Conservation (phyloP, 129 eudicot genomes). For the Logfia minima region DNA sequence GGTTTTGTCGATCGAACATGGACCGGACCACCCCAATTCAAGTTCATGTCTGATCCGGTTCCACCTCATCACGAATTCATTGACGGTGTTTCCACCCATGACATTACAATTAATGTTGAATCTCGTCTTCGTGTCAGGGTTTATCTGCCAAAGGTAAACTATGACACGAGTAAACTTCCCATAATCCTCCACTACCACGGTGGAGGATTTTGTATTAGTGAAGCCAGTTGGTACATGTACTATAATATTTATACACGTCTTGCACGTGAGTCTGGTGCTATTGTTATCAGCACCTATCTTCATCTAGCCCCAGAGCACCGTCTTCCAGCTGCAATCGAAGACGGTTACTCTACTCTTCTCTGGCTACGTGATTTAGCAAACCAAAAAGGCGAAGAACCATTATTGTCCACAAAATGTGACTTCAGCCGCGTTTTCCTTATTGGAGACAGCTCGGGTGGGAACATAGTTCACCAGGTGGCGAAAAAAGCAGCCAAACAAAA, state of each 20-base stretch:
- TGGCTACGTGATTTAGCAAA: slow-evolving; percentile 59
- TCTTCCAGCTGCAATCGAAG: slow-evolving; percentile 77
- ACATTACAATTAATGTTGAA: slow-evolving; percentile 25
- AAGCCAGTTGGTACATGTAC: slow-evolving; percentile 74
- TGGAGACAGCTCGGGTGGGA: slow-evolving; percentile 87
- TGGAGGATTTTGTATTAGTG: slow-evolving; percentile 76
- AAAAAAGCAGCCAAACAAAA: slow-evolving; percentile 46
- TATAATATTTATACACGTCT: slow-evolving; percentile 55
- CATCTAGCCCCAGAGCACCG: slow-evolving; percentile 78
- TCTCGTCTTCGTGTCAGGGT: slow-evolving; percentile 48
- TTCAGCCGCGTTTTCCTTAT: slow-evolving; percentile 65
- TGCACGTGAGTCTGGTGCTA: slow-evolving; percentile 42
- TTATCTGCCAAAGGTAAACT: slow-evolving; percentile 45
- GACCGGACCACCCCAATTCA: slow-evolving; percentile 73
- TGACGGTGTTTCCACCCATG: slow-evolving; percentile 56
- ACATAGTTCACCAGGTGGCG: slow-evolving; percentile 67
- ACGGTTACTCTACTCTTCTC: slow-evolving; percentile 50
- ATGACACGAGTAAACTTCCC: slow-evolving; percentile 47
- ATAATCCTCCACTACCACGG: slow-evolving; percentile 72
- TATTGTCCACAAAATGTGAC: slow-evolving; percentile 43
- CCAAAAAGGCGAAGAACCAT: slow-evolving; percentile 34
- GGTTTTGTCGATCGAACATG: slow-evolving; percentile 73
- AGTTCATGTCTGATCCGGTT: slow-evolving; percentile 72
- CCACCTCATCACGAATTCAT: slow-evolving; percentile 55
- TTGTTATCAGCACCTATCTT: slow-evolving; percentile 57